Evolutionary conservation across 495 filamentous ascomycete genomes (phyloP).

Genomic region (Penicillium arizonense): DNA sequence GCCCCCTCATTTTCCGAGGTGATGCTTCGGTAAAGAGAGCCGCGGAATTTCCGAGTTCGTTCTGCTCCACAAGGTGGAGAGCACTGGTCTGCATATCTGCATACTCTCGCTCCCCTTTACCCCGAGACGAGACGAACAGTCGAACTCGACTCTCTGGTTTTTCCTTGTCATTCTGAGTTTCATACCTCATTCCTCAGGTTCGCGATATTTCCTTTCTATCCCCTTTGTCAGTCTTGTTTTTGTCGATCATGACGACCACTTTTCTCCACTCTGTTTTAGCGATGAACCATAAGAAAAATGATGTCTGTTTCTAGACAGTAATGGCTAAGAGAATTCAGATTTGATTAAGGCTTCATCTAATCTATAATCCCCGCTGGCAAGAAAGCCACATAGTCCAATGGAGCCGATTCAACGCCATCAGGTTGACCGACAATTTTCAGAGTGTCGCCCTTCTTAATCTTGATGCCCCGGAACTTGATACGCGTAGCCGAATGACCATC

Average conservation of each 20-base stretch:
- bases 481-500: conserved; percentile 65
- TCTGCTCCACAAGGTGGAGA: neutral
- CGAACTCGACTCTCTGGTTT: too few relatives aligned
- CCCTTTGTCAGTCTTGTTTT: too few relatives aligned
- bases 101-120: neutral
- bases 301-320: neutral
- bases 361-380: conserved; percentile 60
- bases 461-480: conserved; percentile 53
- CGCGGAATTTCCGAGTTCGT: neutral
- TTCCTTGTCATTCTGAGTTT: too few relatives aligned
- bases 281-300: too few relatives aligned
- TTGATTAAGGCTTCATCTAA: conserved; percentile 23
- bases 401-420: conserved; percentile 60
- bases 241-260: too few relatives aligned
- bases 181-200: too few relatives aligned
- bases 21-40: neutral
- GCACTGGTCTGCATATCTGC: too few relatives aligned
- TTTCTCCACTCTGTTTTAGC: too few relatives aligned
- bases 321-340: neutral
- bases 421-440: conserved; percentile 59
- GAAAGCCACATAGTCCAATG: conserved; percentile 65
- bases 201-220: too few relatives aligned
- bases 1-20: neutral
- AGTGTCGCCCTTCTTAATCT: conserved; percentile 51
- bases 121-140: too few relatives aligned